Base-by-base conservation (phyloP, 371 early-diverging fungal species). In the Blakeslea trispora region DNA sequence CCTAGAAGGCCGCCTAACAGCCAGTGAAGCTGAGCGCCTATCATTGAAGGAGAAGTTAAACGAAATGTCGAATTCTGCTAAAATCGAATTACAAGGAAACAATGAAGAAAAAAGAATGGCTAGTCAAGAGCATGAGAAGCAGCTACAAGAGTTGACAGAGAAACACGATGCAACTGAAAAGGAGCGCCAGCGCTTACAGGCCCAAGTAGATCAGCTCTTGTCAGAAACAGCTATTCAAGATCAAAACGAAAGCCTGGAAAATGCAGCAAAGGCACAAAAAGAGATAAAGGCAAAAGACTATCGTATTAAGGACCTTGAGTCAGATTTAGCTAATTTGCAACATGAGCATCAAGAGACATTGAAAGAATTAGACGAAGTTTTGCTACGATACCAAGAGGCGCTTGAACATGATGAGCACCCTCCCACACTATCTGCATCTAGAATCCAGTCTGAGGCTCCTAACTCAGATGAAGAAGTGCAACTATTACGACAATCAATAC, bases 341-440 rank as follows among this genome's bases (percentile, higher is more conserved):
- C 58, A 63, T 11, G 72, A 74, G 17, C 63, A 77, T 43, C 64
- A 65, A 31, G 69, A 66, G 18, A 64, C 72, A 1, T 24, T 63
- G 6, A 70, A 76, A 40, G 77, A 74, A 52, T 53, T 69, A 8
- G 75, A 76, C 21, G 69, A 74, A 39, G 67, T 72, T 4, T 42
- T 76, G 32, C 35, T 57, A 39, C 63, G 74, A 34, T 73, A 78
- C 24, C 71, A 77, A 58, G 73, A 73, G 42, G 60, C 61, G 5
- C 46, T 63, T 13, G 77, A 77, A 22, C 60, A 59, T 44, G 42
- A 63, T 3, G 71, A 69, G 8, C 13, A 43, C 1, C 31, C 63
- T 34, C 63, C 56, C 17, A 48, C 46, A 41, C 18, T 28, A 28
- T 7, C 28, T 28, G 28, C 7, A 28, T 28, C 28, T 5, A 7